These are phyloP conservation scores for Falciphora oryzae DNA, from an alignment of 2,329 filamentous ascomycete genomes.

Conservation along the genomic window DNA sequence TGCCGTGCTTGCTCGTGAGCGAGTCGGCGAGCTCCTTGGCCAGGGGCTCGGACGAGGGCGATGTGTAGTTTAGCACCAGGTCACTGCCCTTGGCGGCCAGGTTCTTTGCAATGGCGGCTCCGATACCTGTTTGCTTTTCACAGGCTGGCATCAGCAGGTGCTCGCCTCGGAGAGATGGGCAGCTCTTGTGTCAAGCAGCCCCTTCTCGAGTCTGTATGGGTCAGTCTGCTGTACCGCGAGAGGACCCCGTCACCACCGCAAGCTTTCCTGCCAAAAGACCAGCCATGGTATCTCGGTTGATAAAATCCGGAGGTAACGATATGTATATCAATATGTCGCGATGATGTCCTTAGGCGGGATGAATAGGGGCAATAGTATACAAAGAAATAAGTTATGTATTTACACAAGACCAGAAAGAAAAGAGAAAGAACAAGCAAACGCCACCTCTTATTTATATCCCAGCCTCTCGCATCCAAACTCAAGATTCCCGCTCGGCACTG, in stretches of 20 bases:
- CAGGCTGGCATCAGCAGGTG: background rate
- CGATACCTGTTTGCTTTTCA: constrained; percentile 55
- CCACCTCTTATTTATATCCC: background rate
- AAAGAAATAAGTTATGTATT: background rate
- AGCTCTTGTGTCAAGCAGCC: background rate
- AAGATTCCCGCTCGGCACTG: background rate
- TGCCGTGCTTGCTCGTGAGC: constrained; percentile 50
- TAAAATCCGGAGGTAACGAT: background rate
- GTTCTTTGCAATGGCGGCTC: constrained; percentile 56
- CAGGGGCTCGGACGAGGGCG: constrained; percentile 27
- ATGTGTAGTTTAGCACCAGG: constrained; percentile 66
- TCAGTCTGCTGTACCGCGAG: constrained; percentile 4
- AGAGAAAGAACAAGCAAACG: background rate
- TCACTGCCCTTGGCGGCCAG: constrained; percentile 66
- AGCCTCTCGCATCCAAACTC: background rate
- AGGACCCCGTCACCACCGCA: constrained; percentile 16
- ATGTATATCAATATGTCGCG: background rate
- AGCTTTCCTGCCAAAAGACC: constrained; percentile 15
- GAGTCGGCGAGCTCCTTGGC: constrained; percentile 57
- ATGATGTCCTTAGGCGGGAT: too few species aligned
- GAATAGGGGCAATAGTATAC: background rate
- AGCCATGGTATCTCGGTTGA: constrained; percentile 9
- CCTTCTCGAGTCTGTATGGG: background rate
- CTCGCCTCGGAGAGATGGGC: background rate
- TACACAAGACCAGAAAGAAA: background rate